Evolutionary conservation across 495 filamentous ascomycete species (phyloP).

Genomic region (Penicillium bovifimosum): DNA sequence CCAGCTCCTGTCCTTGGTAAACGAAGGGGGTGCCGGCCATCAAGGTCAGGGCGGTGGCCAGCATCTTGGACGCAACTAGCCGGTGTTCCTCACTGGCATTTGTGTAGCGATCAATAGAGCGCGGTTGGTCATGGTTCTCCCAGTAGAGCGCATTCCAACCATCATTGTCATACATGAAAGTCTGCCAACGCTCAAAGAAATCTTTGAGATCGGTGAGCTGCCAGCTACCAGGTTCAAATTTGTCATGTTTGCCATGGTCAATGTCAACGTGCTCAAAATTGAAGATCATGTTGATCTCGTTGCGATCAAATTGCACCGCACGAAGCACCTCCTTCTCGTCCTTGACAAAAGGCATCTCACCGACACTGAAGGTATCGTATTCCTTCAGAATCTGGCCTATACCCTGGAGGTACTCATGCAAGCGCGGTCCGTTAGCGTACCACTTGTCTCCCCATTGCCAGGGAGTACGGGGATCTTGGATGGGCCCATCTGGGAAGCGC

Average conservation of each 20-base stretch:
- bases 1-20: conserved; percentile 74
- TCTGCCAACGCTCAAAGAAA: conserved; percentile 60
- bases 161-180: conserved; percentile 60
- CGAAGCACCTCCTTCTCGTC: conserved; percentile 55
- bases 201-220: conserved; percentile 52
- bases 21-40: conserved; percentile 66
- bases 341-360: conserved; percentile 61
- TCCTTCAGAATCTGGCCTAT: conserved; percentile 60
- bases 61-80: conserved; percentile 51
- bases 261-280: conserved; percentile 62
- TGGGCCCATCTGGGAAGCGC: conserved; percentile 55
- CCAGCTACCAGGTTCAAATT: conserved; percentile 47
- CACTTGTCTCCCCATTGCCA: conserved; percentile 52
- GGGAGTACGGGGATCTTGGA: conserved; percentile 42
- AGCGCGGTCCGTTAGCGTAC: conserved; percentile 59
- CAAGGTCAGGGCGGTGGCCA: conserved; percentile 54
- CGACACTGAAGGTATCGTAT: conserved; percentile 65
- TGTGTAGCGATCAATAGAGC: conserved; percentile 57
- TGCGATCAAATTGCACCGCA: conserved; percentile 50
- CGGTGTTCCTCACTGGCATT: conserved; percentile 44
- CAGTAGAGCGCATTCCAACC: conserved; percentile 69
- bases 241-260: conserved; percentile 48
- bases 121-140: conserved; percentile 70
- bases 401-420: conserved; percentile 60
- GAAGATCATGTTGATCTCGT: conserved; percentile 72